phyloP scores from a whole-genome alignment of 2,329 filamentous ascomycete genomes.

The Ceratocystiopsis brevicomis region DNA sequence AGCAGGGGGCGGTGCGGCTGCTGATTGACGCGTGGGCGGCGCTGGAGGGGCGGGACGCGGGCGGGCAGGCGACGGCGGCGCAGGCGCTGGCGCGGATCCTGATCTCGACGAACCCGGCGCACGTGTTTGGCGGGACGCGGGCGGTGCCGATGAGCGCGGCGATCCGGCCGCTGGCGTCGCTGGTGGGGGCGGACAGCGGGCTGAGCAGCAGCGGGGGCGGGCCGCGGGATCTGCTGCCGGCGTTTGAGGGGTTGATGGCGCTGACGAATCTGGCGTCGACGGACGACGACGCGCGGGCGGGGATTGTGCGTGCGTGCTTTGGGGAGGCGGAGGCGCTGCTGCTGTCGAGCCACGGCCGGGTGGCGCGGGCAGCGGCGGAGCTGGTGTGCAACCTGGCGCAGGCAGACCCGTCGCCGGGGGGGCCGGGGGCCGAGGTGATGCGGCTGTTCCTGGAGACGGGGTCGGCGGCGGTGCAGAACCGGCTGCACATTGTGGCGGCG shows the following conservation, averaged over 20 bases:
- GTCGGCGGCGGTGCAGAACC: constrained; percentile 42
- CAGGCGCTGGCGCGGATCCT: constrained; percentile 72
- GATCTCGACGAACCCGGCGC: constrained; percentile 67
- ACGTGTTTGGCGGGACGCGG: constrained; percentile 66
- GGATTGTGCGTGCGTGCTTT: constrained; percentile 59
- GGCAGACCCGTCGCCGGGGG: constrained; percentile 33
- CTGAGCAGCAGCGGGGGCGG: constrained; percentile 31
- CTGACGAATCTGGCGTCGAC: constrained; percentile 83
- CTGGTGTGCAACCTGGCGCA: constrained; percentile 63
- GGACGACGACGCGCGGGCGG: constrained; percentile 44
- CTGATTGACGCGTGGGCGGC: constrained; percentile 51
- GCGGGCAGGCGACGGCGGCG: constrained; percentile 38
- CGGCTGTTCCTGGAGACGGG: constrained; percentile 25
- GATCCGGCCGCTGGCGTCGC: constrained; percentile 61
- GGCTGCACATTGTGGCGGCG: constrained; percentile 69
- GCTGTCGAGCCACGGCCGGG: constrained; percentile 52
- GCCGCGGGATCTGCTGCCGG: constrained; percentile 55
- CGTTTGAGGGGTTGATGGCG: constrained; percentile 79
- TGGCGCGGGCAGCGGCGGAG: constrained; percentile 72
- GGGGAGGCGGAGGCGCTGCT: constrained; percentile 65
- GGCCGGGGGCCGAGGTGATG: constrained; percentile 47
- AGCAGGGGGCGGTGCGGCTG: constrained; percentile 83
- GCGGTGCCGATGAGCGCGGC: constrained; percentile 57
- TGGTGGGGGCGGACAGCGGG: constrained; percentile 37
- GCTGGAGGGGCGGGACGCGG: constrained; percentile 16